Evolutionary conservation across 768 basidiomycete genomes (phyloP).

Genomic region (Trametopsis cervina): DNA sequence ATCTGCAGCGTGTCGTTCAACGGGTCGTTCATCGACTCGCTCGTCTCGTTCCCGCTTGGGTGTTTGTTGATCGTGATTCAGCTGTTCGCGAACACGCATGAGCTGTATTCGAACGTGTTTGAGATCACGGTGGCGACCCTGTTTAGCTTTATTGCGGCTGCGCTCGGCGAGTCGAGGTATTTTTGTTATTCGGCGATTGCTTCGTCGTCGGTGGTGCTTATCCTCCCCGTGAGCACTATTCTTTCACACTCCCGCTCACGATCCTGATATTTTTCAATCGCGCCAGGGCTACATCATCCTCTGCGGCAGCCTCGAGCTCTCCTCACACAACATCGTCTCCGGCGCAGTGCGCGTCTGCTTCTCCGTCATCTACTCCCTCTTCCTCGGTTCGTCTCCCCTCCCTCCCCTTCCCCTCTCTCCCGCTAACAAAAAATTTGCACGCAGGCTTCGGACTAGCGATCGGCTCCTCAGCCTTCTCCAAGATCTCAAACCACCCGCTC

Average conservation of each 20-base stretch:
- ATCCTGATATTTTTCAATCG: not conserved
- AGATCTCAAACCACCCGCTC: conserved; percentile 41
- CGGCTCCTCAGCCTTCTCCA: conserved; percentile 61
- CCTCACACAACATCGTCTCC: conserved; percentile 74
- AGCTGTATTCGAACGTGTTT: conserved; percentile 75
- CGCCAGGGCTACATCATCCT: conserved; percentile 58
- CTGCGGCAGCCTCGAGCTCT: conserved; percentile 68
- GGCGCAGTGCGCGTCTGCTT: conserved; percentile 84
- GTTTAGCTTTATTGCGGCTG: conserved; percentile 74
- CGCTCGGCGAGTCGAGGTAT: conserved; percentile 54
- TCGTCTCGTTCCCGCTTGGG: conserved; percentile 70
- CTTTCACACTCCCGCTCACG: not conserved
- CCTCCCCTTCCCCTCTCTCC: not conserved
- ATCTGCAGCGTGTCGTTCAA: conserved; percentile 70
- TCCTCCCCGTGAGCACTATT: conserved; percentile 52
- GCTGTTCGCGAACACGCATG: conserved; percentile 62
- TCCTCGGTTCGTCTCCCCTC: conserved; percentile 32
- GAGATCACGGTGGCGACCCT: conserved; percentile 78
- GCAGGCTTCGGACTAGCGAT: conserved; percentile 71
- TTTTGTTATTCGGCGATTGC: conserved; percentile 82
- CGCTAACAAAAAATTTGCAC: not conserved
- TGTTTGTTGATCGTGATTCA: conserved; percentile 69
- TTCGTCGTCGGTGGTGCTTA: conserved; percentile 70
- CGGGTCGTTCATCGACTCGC: conserved; percentile 72
- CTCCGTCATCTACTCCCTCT: conserved; percentile 71